Evolutionary conservation across 352 stramenopile genomes (phyloP), one percentile per base, ranked within the genome.

Genomic region (Pythium vanterpoolii): DNA sequence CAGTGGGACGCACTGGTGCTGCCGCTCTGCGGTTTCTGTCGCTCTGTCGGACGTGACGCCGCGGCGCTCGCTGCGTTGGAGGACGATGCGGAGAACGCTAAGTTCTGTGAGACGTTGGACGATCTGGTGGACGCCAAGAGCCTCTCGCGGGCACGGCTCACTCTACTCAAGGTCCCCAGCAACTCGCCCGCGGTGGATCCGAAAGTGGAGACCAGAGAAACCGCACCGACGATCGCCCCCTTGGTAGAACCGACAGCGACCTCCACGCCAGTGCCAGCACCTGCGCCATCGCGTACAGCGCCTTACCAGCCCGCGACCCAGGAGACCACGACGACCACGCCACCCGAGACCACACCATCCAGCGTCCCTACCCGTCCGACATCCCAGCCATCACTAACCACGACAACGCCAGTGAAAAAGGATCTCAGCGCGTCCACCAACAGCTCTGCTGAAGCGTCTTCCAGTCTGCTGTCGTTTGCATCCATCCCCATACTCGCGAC

Each of bases 11-110:
- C 65, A 3, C 23, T 62, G 3, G 54, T 56, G 18, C 21, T 72
- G 18, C 65, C 65, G 23, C 50, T 38, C 11, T 72, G 65, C 40
- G 59, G 59, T 10, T 36, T 72, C 24, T 72, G 65, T 36, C 31
- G 48, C 21, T 42, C 43, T 13, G 27, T 66, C 10, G 55, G 43
- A 36, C 52, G 59, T 5, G 48, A 49, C 21, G 24, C 21, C 1
- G 39, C 34, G 0, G 28, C 60, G 27, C 23, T 56, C 3, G 30
- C 48, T 5, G 13, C 9, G 3, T 21, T 47, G 5, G 40, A 14
- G 3, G n/a, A 49, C 24, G 52, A 51, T 33, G 14, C 40, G 5
- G 2, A 55, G n/a, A n/a, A n/a, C n/a, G n/a, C n/a, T n/a, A n/a
- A n/a, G n/a, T 11, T 27, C 4, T 72, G 65, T 45, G 13, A 28